A percentile compares a stretch with the other conserved stretches of the same genome.
These are phyloP conservation scores for Castanea crenata DNA, from an alignment of 306 rosid genomes.

Conservation along the genomic window DNA sequence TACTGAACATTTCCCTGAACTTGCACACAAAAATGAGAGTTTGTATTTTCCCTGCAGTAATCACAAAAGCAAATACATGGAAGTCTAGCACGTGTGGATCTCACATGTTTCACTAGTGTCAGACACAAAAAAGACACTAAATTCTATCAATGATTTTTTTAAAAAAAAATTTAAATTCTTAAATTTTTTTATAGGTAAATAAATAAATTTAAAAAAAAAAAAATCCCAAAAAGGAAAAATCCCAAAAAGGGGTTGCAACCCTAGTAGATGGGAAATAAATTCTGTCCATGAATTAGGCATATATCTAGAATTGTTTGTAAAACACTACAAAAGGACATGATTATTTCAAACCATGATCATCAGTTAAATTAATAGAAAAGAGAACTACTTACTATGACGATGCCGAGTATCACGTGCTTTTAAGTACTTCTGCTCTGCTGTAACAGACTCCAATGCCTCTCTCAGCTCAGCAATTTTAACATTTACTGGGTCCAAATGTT, in stretches of 20 bases:
- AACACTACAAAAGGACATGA: not conserved
- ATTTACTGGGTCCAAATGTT: constrained; percentile 97
- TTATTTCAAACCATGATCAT: not conserved
- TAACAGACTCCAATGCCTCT: constrained; percentile 93
- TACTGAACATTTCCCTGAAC: not conserved
- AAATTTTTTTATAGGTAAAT: no score
- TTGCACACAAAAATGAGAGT: no score
- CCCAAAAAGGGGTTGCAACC: no score
- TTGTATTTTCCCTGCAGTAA: not conserved
- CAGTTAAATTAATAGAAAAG: constrained; percentile 1
- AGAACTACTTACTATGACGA: constrained; percentile 80
- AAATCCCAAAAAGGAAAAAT: no score
- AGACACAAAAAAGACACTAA: not conserved
- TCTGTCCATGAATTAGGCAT: not conserved
- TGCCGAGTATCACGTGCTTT: constrained; percentile 93
- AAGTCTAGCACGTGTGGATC: not conserved
- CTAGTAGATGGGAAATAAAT: no score
- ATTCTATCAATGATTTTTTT: not conserved
- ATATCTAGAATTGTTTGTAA: not conserved
- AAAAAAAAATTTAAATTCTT: no score
- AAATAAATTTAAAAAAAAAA: no score
- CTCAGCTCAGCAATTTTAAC: constrained; percentile 97
- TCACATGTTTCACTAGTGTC: not conserved
- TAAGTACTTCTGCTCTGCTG: constrained; percentile 90
- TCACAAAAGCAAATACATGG: not conserved